These are phyloP conservation scores for Carex cristatella DNA, from an alignment of 176 grass and related monocot genomes.

Conservation along the genomic window DNA sequence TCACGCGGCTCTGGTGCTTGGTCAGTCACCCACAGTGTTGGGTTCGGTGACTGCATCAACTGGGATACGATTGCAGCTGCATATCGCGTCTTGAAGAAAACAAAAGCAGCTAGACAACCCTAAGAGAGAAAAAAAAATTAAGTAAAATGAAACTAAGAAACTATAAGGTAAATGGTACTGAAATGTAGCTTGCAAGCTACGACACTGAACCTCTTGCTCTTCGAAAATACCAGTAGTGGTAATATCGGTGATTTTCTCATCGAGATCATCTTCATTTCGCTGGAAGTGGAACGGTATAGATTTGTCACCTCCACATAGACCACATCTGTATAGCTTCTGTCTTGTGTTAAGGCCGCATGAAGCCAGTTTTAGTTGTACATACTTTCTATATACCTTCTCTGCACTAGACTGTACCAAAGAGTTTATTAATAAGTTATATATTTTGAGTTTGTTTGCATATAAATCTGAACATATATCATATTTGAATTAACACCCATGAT, in stretches of 20 bases:
- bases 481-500: not conserved
- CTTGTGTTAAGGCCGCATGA: constrained; percentile 39
- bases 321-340: constrained; percentile 57
- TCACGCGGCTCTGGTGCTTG: constrained; percentile 70
- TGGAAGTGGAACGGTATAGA: constrained; percentile 52
- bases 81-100: constrained; percentile 97
- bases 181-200: not conserved
- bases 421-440: not conserved
- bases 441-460: not conserved
- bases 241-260: constrained; percentile 37
- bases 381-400: constrained; percentile 67
- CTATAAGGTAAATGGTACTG: not conserved
- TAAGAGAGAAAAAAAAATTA: constrained; percentile 21
- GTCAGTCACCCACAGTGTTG: constrained; percentile 86
- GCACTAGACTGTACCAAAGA: constrained; percentile 54
- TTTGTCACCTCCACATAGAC: constrained; percentile 63
- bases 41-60: constrained; percentile 75
- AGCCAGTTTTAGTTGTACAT: constrained; percentile 49
- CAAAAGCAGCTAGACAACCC: constrained; percentile 76
- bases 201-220: constrained; percentile 50
- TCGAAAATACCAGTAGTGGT: constrained; percentile 34
- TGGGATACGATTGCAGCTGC: constrained; percentile 68
- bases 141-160: not conserved
- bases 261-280: constrained; percentile 42
- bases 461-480: not conserved